A percentile compares a stretch with the other conserved stretches of the same genome.
These are phyloP conservation scores for Westerdykella aurantiaca DNA, from an alignment of 2,329 filamentous ascomycete species.

Conservation along the genomic window DNA sequence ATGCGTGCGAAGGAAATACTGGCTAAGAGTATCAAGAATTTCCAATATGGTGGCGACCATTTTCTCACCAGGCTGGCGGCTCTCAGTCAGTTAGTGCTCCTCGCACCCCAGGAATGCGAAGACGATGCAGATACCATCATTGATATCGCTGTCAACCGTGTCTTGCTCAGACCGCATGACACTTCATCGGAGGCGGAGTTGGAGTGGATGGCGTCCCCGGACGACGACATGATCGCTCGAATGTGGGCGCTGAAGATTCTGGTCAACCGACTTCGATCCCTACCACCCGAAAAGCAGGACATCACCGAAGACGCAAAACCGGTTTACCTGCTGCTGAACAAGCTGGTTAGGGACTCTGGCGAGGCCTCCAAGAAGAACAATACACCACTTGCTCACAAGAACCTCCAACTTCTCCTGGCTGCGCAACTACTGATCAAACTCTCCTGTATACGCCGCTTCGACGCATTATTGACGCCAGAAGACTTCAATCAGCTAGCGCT, in stretches of 20 bases:
- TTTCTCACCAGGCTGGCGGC: constrained; percentile 70
- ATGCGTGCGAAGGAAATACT: constrained; percentile 82
- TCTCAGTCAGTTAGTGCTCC: constrained; percentile 68
- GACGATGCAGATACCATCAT: constrained; percentile 67
- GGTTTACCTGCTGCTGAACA: constrained; percentile 74
- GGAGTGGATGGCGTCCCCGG: constrained; percentile 53
- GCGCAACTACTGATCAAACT: constrained; percentile 77
- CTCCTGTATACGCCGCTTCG: constrained; percentile 68
- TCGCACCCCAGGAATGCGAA: constrained; percentile 67
- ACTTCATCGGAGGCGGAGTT: constrained; percentile 51
- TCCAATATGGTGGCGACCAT: constrained; percentile 64
- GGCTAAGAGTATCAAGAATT: constrained; percentile 66
- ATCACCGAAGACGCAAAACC: constrained; percentile 52
- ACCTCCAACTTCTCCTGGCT: constrained; percentile 74
- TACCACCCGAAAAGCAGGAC: constrained; percentile 43
- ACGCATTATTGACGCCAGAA: constrained; percentile 63
- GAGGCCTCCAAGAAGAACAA: constrained; percentile 67
- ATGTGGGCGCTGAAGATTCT: constrained; percentile 76
- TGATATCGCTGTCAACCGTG: constrained; percentile 67
- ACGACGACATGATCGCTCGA: constrained; percentile 80
- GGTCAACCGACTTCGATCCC: constrained; percentile 73
- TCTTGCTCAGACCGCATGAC: constrained; percentile 62
- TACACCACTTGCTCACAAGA: constrained; percentile 71
- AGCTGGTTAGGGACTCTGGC: constrained; percentile 67
- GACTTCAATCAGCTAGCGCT: constrained; percentile 79